A percentile compares a stretch with the other conserved stretches of the same genome.
Evolutionary conservation across 371 early-diverging fungal species (phyloP).

Genomic region (Smittium mucronatum): DNA sequence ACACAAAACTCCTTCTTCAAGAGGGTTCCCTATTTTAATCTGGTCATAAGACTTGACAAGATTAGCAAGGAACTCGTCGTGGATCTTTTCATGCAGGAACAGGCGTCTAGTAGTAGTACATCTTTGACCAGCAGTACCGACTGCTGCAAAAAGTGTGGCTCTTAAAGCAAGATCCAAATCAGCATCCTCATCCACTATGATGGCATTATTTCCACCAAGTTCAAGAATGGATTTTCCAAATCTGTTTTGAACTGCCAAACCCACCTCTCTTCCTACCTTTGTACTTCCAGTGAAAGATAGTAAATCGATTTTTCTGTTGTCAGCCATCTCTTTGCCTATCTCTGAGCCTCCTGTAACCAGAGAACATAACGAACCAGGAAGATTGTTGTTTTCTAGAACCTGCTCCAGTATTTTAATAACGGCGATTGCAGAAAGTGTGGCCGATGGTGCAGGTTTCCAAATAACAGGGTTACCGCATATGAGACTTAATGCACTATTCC

Average conservation of each 20-base stretch:
- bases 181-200: constrained; percentile 86
- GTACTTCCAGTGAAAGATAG: constrained; percentile 88
- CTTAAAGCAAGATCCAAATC: constrained; percentile 84
- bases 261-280: constrained; percentile 57
- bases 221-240: constrained; percentile 83
- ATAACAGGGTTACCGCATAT: constrained; percentile 87
- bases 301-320: constrained; percentile 59
- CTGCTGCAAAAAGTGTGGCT: constrained; percentile 86
- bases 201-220: constrained; percentile 94
- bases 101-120: constrained; percentile 92
- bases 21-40: constrained; percentile 82
- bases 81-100: constrained; percentile 81
- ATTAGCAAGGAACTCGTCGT: constrained; percentile 67
- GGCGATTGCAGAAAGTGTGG: constrained; percentile 73
- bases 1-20: constrained; percentile 69
- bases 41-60: constrained; percentile 76
- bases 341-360: too few relatives aligned
- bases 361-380: too few relatives aligned
- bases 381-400: constrained; percentile 75
- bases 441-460: constrained; percentile 92
- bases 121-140: constrained; percentile 93
- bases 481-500: constrained; percentile 87
- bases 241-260: constrained; percentile 63
- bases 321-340: too few relatives aligned
- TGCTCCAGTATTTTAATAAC: constrained; percentile 76